Base-by-base conservation (phyloP, 345 rosid species). In the Linum tenue region DNA sequence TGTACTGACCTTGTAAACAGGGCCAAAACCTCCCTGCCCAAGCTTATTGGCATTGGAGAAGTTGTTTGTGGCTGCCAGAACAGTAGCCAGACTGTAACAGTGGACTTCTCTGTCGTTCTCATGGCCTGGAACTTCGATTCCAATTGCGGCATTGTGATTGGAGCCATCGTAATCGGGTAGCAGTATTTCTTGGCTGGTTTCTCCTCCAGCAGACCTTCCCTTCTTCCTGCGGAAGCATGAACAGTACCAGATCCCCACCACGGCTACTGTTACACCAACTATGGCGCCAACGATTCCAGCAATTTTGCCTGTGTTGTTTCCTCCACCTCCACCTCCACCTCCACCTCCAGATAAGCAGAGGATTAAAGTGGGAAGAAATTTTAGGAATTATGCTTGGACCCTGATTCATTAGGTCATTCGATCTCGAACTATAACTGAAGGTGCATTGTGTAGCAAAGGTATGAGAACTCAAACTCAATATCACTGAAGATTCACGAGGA, bases 1-100 rank as follows among this genome's bases (percentile, higher is more conserved):
- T 41, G 53, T 14, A 31, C 66, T 61, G 36, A 81, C 85, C 83
- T 71, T 74, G 67, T 79, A 81, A 64, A 84, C 88, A 0, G 78
- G 82, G 35, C 88, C 88, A 43, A 81, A 81, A 36, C 88, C 85
- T 1, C 88, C 83, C 76, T 84, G 74, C 39, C 84, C 84, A 56
- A 84, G 79, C 74, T 80, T 84, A 48, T 84, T 84, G 4, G 12
- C 69, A 56, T 39, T 37, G 0, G 80, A 78, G 75, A 84, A 84
- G 53, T 75, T 57, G 72, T 78, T 74, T 36, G 86, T 84, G 42
- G 80, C 83, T 35, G 64, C 44, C 59, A 15, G 44, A 58, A 75
- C 72, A 37, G 76, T 55, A 7, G 9, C 36, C 53, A 75, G 70
- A 67, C 37, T 59, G 55, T 78, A 66, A 66, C 43, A 44, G 57